Evolutionary conservation across 805 yeast genomes (phyloP), one percentile per base, ranked within the genome.

Genomic region (Teunomyces aglyptinius): DNA sequence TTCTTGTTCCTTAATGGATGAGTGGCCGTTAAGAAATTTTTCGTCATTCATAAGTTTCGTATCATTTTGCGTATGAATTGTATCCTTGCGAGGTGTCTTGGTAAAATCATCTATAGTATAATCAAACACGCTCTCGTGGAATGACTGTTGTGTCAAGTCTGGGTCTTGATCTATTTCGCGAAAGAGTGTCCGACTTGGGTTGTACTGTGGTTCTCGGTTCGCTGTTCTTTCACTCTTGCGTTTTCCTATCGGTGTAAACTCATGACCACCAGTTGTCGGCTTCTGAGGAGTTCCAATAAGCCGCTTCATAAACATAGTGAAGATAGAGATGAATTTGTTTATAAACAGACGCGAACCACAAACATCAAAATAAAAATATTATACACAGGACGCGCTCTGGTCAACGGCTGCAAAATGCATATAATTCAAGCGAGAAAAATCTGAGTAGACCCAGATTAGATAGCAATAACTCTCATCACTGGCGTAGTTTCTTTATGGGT

Each of bases 241-340:
- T 46, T 50, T 53, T 5, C 65, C 65, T 4, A 61, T 59, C 10
- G 65, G 65, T 3, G 64, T 56, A 45, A 61, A 61, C 49, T 61
- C 64, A 4, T 43, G 49, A 15, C 27, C 52, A 10, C 49, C 47
- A 6, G 44, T 22, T 11, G 40, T 35, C 6, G 36, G 35, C 44
- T 46, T 38, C 18, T 48, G 58, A 19, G 58, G 54, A 2, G 61
- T 51, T 12, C 54, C 54, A 31, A 59, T 53, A 29, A 57, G 53
- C 36, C 56, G 50, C 47, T 36, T 44, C 16, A 41, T 24, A 18
- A 47, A 45, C 47, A 39, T 43, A 19, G 12, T 36, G 35, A 24
- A 18, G 35, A 19, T 13, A 19, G 26, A 19, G 27, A 29, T 27
- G 20, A 29, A 15, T 20, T 31, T 41, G 44, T 41, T 41, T 41